Conservation (phyloP, 306 rosid species). For the Quercus dentata region DNA sequence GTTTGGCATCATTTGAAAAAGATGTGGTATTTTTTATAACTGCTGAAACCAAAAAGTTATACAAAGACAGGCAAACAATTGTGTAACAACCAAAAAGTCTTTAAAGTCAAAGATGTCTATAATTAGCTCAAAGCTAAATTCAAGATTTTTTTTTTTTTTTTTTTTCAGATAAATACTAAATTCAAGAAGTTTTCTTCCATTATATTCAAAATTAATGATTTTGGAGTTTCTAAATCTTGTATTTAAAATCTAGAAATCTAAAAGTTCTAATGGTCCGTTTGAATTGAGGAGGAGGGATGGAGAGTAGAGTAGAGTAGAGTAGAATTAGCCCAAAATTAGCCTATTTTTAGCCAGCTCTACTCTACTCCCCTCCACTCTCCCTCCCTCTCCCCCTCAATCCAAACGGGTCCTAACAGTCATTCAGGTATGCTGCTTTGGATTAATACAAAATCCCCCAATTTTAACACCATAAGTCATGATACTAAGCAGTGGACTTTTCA, state of each 20-base stretch:
- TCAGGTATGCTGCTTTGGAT: too few relatives aligned
- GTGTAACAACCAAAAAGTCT: background rate
- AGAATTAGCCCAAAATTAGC: too few relatives aligned
- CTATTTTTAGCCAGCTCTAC: too few relatives aligned
- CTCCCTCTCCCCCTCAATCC: too few relatives aligned
- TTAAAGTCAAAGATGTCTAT: background rate
- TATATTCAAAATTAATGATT: background rate
- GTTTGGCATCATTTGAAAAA: background rate
- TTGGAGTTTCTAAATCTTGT: background rate
- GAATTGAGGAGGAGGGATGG: too few relatives aligned
- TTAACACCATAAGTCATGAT: too few relatives aligned
- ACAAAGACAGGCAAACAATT: background rate
- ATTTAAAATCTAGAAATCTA: background rate
- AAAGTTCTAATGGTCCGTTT: too few relatives aligned
- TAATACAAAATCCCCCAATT: too few relatives aligned
- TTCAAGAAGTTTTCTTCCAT: background rate
- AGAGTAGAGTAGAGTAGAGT: too few relatives aligned
- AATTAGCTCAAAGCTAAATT: background rate
- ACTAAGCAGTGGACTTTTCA: too few relatives aligned
- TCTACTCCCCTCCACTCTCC: too few relatives aligned
- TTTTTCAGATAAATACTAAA: background rate
- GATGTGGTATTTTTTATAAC: background rate
- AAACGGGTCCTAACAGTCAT: too few relatives aligned
- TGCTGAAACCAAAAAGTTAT: background rate
- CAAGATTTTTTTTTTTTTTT: background rate